Base-by-base conservation (phyloP, 2,329 filamentous ascomycete species). In the Ambrosiella xylebori region DNA sequence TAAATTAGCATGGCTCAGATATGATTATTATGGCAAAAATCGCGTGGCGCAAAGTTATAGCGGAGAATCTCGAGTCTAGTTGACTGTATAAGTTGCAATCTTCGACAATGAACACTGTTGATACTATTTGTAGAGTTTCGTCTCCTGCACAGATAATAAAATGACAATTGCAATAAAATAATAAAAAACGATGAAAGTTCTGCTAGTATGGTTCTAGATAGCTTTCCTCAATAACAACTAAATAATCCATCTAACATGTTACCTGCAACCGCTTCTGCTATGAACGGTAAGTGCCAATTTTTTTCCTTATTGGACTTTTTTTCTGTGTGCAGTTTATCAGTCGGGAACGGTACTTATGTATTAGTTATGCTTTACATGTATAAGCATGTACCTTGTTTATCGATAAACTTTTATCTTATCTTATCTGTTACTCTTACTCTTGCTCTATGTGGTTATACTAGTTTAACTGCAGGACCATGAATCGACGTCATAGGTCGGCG, bases 271-370 rank as follows among this genome's bases (percentile, higher is more conserved):
- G 57, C 57, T 45, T 47, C 40, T 47, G 44, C 49, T 35, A 49
- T 51, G 47, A 9, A 47, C 27, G 51, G 57, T 27, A 37, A 35
- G 44, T 15, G 44, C 57, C 57, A 58, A 58, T 51, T 60, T 60
- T 59, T 60, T 59, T 58, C 57, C 59, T 60, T 60, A 60, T 40
- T 2, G 27, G 5, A 19, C 51, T 54, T 51, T 52, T 57, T 57
- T 60, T 60, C 59, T 57, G 59, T 57, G 56, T 41, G 8, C n/a
- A 52, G 37, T 45, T 50, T 51, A 54, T 60, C 12, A 19, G 17
- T 37, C 19, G 52, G 58, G 17, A 13, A 27, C 36, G 41, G 37
- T 60, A 60, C 58, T 13, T 60, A n/a, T 5, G 11, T 52, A 15
- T 4, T 36, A 1, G 7, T 35, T 56, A 19, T 11, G n/a, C 2